phyloP scores from a whole-genome alignment of 164 flowering plant species.

The Aristolochia fimbriata region DNA sequence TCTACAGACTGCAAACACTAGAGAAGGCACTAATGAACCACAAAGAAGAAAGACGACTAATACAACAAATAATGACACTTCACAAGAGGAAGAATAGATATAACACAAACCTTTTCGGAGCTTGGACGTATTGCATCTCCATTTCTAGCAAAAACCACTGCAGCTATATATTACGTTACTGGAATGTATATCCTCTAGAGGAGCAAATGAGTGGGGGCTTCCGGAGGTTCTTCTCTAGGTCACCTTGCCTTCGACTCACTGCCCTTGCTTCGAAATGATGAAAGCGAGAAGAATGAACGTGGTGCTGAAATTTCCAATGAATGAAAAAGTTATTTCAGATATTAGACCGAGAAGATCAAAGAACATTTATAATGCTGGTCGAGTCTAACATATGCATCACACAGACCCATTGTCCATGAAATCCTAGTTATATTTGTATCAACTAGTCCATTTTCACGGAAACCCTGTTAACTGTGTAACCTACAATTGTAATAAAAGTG shows the following conservation, averaged over 20 bases:
- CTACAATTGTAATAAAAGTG: background rate
- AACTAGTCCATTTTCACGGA: too few relatives aligned
- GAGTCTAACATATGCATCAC: too few relatives aligned
- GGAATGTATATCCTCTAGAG: constrained; percentile 8
- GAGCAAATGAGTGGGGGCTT: background rate
- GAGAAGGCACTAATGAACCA: constrained; percentile 7
- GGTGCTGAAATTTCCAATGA: constrained; percentile 45
- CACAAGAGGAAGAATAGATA: constrained; percentile 11
- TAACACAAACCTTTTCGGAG: too few relatives aligned
- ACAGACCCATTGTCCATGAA: too few relatives aligned
- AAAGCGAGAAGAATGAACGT: constrained; percentile 86
- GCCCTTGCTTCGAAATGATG: constrained; percentile 91
- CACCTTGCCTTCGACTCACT: constrained; percentile 79
- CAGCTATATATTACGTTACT: constrained; percentile 1
- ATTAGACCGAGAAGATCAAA: too few relatives aligned
- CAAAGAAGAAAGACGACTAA: background rate
- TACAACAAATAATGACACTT: constrained; percentile 8
- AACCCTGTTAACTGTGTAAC: too few relatives aligned
- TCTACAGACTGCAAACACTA: constrained; percentile 15
- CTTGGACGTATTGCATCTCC: constrained; percentile 11
- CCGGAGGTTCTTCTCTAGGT: background rate
- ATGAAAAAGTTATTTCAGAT: too few relatives aligned
- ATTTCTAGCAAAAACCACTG: constrained; percentile 15
- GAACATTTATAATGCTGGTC: too few relatives aligned
- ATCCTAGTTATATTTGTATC: too few relatives aligned